Conservation (phyloP, 225 moss, liverwort and hornwort genomes). For the Ulota crispa region DNA sequence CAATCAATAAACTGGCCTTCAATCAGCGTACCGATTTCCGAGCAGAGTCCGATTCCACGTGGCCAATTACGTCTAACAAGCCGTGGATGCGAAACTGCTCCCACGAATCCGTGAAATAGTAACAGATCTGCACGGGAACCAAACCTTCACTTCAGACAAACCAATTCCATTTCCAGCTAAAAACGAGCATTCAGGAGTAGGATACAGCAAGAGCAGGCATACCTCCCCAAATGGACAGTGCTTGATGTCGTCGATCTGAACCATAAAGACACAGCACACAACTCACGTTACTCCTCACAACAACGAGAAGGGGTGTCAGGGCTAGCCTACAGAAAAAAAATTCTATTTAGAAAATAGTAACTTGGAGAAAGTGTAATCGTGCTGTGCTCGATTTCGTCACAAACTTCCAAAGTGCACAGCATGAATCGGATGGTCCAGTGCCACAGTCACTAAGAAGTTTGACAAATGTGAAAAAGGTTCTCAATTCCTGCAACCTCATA, state of each 20-base stretch:
- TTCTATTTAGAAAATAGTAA: neutral
- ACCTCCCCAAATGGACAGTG: conserved; percentile 81
- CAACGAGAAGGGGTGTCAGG: neutral
- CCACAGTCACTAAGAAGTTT: neutral
- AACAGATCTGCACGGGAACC: conserved; percentile 64
- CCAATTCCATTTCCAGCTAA: neutral
- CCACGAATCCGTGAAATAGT: conserved; percentile 89
- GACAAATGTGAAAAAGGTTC: neutral
- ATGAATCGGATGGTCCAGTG: neutral
- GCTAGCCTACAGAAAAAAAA: neutral
- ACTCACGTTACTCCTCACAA: neutral
- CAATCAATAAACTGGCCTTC: neutral
- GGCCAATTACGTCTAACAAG: conserved; percentile 63
- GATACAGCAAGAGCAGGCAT: neutral
- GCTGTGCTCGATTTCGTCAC: neutral
- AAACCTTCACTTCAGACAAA: neutral
- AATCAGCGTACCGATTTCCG: conserved; percentile 47
- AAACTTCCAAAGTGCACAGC: neutral
- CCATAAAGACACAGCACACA: conserved; percentile 1
- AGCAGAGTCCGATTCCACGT: conserved; percentile 50
- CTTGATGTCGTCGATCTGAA: conserved; percentile 89
- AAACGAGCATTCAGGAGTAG: neutral
- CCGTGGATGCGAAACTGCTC: conserved; percentile 96
- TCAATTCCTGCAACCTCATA: too few species aligned
- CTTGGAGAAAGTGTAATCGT: neutral